These are phyloP conservation scores for Phaeolepiota aurea DNA, from an alignment of 768 basidiomycete genomes.

Conservation along the genomic window DNA sequence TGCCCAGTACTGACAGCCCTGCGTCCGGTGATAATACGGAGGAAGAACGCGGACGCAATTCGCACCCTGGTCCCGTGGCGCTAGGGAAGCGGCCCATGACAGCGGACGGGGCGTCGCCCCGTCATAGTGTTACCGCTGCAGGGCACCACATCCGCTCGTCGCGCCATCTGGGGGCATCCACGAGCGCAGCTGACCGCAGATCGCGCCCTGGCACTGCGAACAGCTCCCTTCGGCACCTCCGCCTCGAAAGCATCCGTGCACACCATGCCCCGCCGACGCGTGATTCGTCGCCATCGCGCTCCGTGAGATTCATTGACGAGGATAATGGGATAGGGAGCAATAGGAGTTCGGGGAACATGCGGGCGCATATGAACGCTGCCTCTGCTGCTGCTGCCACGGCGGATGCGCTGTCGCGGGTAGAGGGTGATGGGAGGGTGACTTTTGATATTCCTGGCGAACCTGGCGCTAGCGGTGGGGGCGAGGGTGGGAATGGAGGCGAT, in stretches of 20 bases:
- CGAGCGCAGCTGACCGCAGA: slow-evolving; percentile 2
- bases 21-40: neutral
- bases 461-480: neutral
- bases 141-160: slow-evolving; percentile 5
- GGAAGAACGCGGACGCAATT: neutral
- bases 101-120: slow-evolving; percentile 5
- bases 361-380: neutral
- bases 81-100: slow-evolving; percentile 6
- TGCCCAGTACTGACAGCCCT: neutral
- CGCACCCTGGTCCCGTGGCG: neutral
- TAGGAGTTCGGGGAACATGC: neutral
- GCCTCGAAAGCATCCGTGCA: slow-evolving; percentile 22
- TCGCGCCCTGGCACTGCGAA: slow-evolving; percentile 17
- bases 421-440: slow-evolving; percentile 1
- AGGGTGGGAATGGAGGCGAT: too few relatives aligned
- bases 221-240: slow-evolving; percentile 17
- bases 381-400: neutral
- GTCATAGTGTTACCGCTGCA: slow-evolving; percentile 6
- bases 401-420: neutral
- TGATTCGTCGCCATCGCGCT: slow-evolving; percentile 36
- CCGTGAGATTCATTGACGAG: slow-evolving; percentile 30
- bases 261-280: slow-evolving; percentile 22
- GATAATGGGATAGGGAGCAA: neutral
- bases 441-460: neutral
- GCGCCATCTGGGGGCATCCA: too few relatives aligned